These are phyloP conservation scores for Tetracentron sinense DNA, from an alignment of 164 flowering plant genomes.

Conservation along the genomic window DNA sequence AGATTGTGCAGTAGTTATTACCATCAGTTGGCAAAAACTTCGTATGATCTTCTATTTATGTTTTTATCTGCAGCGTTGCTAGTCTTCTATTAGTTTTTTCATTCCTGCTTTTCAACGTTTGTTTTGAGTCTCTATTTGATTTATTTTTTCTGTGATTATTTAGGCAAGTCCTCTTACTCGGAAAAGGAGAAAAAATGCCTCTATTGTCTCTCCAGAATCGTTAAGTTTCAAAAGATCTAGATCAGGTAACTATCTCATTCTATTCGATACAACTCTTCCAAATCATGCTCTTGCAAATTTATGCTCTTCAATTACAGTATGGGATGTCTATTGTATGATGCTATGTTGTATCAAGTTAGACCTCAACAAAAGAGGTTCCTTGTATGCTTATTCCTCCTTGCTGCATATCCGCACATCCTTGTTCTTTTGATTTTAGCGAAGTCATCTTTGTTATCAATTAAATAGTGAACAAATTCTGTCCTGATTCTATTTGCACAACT, in stretches of 20 bases:
- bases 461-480: not conserved
- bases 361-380: not conserved
- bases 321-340: not conserved
- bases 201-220: constrained; percentile 29
- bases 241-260: constrained; percentile 33
- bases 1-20: no score
- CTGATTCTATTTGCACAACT: not conserved
- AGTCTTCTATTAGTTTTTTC: not conserved
- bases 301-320: not conserved
- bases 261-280: no score
- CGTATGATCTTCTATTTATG: no score
- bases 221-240: constrained; percentile 37
- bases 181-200: constrained; percentile 12
- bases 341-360: not conserved
- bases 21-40: no score
- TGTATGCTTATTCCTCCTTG: not conserved
- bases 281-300: not conserved
- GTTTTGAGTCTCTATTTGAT: not conserved
- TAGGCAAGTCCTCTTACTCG: constrained; percentile 19
- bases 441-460: not conserved
- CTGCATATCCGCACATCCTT: not conserved
- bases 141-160: not conserved
- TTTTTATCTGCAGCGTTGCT: not conserved
- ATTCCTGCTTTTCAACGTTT: not conserved
- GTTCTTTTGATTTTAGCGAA: not conserved